Evolutionary conservation across 1,284 basidiomycete species (phyloP), one percentile per base, ranked within the genome.

Genomic region (Heliocybe sulcata): DNA sequence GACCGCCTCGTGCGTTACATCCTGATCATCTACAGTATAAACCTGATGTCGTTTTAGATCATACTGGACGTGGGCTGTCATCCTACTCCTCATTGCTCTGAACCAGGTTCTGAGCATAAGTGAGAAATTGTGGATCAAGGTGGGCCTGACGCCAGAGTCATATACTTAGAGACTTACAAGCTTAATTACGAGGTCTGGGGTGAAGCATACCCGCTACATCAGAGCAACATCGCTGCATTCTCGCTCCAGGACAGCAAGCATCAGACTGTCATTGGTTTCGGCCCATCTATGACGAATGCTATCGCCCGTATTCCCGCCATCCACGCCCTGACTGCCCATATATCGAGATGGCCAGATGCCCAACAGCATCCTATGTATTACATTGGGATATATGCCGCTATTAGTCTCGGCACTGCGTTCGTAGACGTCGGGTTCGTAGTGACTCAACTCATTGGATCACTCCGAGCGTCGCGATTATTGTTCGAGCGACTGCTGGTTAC

Each of bases 51-150:
- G 6, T n/a, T 12, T 31, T 12, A 88, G 79, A 27, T 83, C 76
- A 16, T 87, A 86, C 61, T 80, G 78, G 77, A 82, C 81, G 8
- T 74, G 85, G 86, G 66, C 55, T 11, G 74, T 81, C 57, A 66
- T 85, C 3, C 64, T 68, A 4, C 55, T 73, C 45, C 62, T 85
- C 26, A 76, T 83, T 16, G 57, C 83, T 4, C 56, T 81, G 12
- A 72, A 72, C 16, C 79, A 85, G 57, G 16, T 67, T 20, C 63
- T 83, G n/a, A 74, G 77, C n/a, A 72, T 85, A 6, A 69, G 69
- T 47, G 85, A 87, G 65, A 87, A 84, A 64, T 59, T 84, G 9
- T 92, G 90, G 88, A 83, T 92, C 59, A 89, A 81, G 74, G 80
- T 87, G 50, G 68, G 76, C 19, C 11, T 27, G 45, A 8, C 22